Base-by-base conservation (phyloP, 192 early-diverging fungal genomes). In the Neocallimastix lanati region DNA sequence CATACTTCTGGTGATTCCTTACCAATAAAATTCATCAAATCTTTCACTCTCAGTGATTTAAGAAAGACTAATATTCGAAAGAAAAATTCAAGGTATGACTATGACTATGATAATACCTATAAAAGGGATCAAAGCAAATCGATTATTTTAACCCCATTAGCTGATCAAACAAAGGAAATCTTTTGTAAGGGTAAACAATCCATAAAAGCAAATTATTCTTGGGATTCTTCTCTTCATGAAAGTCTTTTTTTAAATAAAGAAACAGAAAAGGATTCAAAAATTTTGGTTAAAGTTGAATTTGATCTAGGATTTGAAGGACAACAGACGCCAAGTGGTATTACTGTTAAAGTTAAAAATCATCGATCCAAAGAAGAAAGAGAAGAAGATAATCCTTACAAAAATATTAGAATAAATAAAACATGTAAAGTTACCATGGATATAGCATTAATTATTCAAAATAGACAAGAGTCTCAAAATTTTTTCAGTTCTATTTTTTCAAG, bases 191-290 rank as follows among this genome's bases (percentile, higher is more conserved):
- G 92, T 18, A 91, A 92, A 2, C 88, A 90, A 78, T 88, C 88
- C 15, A 77, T 92, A 4, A 77, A 82, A 25, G 84, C 87, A 12
- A 84, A 87, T 11, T 89, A 88, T 28, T 84, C 92, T 12, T 94
- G 93, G 93, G 93, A 94, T 77, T 92, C 91, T 15, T 92, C 92
- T 0, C 86, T 93, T 1, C 90, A 93, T 76, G 92, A 89, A 12
- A 91, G 89, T 1, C 80, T 87, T 0, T 85, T 92, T 76, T 82
- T 94, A 21, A 91, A 94, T n/a, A 67, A 67, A 9, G 50, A 67
- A 67, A 67, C 50, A 9, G 50, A 67, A 67, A 67, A 67, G 18
- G 50, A 67, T 25, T n/a, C 50, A 1, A 67, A 67, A n/a, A 67
- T 67, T n/a, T 3, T 67, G 1, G 6, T 67, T 25, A 67, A 11